Evolutionary conservation across 2,329 filamentous ascomycete species (phyloP).

Genomic region (Huntiella bhutanensis): DNA sequence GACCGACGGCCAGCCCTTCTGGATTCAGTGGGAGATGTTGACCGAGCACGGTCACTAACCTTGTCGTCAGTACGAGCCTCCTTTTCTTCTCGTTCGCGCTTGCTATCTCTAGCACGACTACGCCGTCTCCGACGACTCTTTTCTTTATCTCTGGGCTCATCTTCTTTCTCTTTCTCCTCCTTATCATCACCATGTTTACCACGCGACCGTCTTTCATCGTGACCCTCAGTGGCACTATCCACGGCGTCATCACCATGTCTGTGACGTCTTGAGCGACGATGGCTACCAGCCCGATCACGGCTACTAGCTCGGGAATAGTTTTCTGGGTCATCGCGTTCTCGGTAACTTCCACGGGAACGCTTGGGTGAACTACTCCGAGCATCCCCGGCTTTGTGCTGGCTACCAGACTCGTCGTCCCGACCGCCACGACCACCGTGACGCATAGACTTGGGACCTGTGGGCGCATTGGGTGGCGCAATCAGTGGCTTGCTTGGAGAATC

Average conservation of each 20-base stretch:
- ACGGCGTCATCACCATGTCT: constrained; percentile 17
- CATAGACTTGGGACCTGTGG: constrained; percentile 89
- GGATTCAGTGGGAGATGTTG: constrained; percentile 41
- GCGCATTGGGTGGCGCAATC: constrained; percentile 36
- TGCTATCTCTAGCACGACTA: constrained; percentile 26
- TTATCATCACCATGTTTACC: constrained; percentile 6
- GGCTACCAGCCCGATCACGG: constrained; percentile 11
- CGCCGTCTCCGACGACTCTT: constrained; percentile 15
- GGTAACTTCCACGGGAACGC: constrained; percentile 16
- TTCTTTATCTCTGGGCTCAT: background rate
- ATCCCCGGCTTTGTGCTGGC: background rate
- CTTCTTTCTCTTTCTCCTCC: background rate
- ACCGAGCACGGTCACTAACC: constrained; percentile 39
- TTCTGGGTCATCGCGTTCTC: constrained; percentile 2
- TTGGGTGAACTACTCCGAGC: constrained; percentile 31
- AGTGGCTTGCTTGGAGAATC: background rate
- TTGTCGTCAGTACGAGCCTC: constrained; percentile 26
- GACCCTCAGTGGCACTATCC: constrained; percentile 15
- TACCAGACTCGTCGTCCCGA: constrained; percentile 22
- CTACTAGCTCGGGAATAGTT: constrained; percentile 11
- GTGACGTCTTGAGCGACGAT: constrained; percentile 13
- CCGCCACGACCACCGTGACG: constrained; percentile 49
- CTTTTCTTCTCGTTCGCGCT: constrained; percentile 28
- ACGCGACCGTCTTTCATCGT: constrained; percentile 5
- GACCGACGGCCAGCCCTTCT: constrained; percentile 35